Evolutionary conservation across 163 green algal genomes (phyloP), one percentile per base, ranked within the genome.

Genomic region (Scenedesmus sp.): DNA sequence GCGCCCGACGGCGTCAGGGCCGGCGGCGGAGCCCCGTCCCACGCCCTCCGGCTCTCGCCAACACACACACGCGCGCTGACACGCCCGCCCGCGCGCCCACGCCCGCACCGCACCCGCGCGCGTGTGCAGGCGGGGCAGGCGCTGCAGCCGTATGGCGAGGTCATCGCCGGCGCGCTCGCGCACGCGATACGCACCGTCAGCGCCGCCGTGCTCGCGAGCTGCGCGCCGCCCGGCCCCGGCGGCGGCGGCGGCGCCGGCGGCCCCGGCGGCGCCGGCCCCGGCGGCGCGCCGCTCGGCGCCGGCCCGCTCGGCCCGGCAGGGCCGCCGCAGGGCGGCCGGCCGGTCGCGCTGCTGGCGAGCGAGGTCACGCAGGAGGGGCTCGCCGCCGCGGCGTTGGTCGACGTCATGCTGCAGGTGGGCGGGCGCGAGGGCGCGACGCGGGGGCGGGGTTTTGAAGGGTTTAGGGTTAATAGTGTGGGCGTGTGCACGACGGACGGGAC

Each of bases 321-420:
- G 58, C 4, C 4, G n/a, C n/a, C n/a, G n/a, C n/a, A n/a, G n/a
- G n/a, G n/a, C n/a, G n/a, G 56, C 7, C 10, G 69, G 29, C 29
- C 45, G 20, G 24, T 11, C 28, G 54, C 24, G 10, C 42, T 33
- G 17, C 53, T 87, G 53, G 71, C 60, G n/a, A 70, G 60, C 50
- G 82, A 89, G n/a, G 64, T 75, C 44, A 83, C 77, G 15, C 65
- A 75, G 29, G 87, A 92, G 47, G 65, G 60, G 9, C 42, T 85
- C 13, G 80, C 90, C 7, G 87, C 91, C 4, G 80, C 85, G 13
- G 78, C 80, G 7, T 74, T 94, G 36, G 63, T 90, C 4, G 83
- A 89, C 22, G 86, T 93, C 13, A 80, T 93, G 54, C 77, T 93
- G 74, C 86, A 90, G 70, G 56, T 85, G 24, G 17, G 65, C 36